A percentile compares a stretch with the other conserved stretches of the same genome.
Evolutionary conservation across 2,329 filamentous ascomycete species (phyloP).

Genomic region (Zymoseptoria ardabiliae): DNA sequence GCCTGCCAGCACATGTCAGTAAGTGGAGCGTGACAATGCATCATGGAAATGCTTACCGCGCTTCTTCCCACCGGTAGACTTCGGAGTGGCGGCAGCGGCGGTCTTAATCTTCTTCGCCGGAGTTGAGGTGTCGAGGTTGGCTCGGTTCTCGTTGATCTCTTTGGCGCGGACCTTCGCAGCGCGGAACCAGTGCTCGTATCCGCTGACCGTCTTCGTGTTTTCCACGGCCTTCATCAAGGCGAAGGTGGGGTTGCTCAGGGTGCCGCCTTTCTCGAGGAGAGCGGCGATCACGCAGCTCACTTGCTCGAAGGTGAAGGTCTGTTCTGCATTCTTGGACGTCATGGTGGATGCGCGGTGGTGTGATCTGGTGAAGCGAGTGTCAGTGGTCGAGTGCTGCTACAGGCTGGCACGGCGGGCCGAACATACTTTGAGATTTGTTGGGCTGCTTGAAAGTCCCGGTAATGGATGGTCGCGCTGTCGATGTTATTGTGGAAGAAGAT

Average conservation of each 20-base stretch:
- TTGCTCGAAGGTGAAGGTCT: constrained; percentile 11
- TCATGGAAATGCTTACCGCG: constrained; percentile 1
- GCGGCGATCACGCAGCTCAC: constrained; percentile 7
- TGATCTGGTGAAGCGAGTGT: neutral
- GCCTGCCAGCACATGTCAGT: neutral
- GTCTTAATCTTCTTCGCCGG: neutral
- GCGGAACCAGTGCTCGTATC: constrained; percentile 26
- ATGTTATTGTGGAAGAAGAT: neutral
- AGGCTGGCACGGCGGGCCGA: too few relatives aligned
- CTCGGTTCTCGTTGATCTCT: constrained; percentile 14
- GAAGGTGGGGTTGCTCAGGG: constrained; percentile 19
- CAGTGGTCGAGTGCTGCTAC: neutral
- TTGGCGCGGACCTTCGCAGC: constrained; percentile 22
- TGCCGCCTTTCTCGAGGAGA: constrained; percentile 10
- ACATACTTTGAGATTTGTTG: neutral
- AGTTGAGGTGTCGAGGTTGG: neutral
- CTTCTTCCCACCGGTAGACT: constrained; percentile 5
- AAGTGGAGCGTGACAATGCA: neutral
- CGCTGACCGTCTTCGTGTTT: constrained; percentile 8
- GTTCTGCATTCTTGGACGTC: neutral
- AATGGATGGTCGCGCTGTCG: neutral
- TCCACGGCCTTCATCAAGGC: constrained; percentile 25
- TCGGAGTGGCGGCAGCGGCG: neutral
- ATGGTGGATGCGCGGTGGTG: neutral
- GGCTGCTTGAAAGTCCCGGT: neutral